Base-by-base conservation (phyloP, 1,284 basidiomycete species). In the Xerocomus minutiporus region DNA sequence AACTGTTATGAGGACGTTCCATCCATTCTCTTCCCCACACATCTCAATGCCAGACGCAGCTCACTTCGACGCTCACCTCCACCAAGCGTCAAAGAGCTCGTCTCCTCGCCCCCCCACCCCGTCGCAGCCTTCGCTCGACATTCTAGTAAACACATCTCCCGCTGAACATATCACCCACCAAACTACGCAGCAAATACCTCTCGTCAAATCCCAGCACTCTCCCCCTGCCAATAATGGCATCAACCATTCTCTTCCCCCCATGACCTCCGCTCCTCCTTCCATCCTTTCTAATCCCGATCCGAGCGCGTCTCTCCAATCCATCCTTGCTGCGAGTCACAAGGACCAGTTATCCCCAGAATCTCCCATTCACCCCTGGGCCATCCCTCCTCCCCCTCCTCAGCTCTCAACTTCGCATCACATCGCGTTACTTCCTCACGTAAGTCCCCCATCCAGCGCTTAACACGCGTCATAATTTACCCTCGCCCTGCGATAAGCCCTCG, bases 291-390 rank as follows among this genome's bases (percentile, higher is more conserved):
- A 71, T 63, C 66, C 77, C 46, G 80, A 77, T 64, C 80, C 75
- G 55, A 77, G 73, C 74, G 78, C 71, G 43, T 84, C 86, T 39
- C 74, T 86, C 32, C 83, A 87, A 58, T 82, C 84, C 40, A 80
- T 85, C 57, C 71, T 84, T 52, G 76, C 78, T 17, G 73, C 78
- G 12, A 75, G 73, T 43, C 78, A 62, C 42, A 71, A 72, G 71
- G 62, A 75, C 72, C 57, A 76, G 74, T 1, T 63, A 66, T 29
- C 52, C 50, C 52, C 61, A 46, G 51, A 76, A 56, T 73, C 74
- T 52, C 71, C 73, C 46, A 65, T 71, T 32, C 62, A 70, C 43
- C 62, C 70, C 46, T 83, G 80, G 80, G 66, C 61, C 29, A 64
- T 72, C 44, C 58, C 66, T 36, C 58, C 62, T 15, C 52, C 60